These are phyloP conservation scores for Penicillium desertorum DNA, from an alignment of 495 filamentous ascomycete genomes.

Conservation along the genomic window DNA sequence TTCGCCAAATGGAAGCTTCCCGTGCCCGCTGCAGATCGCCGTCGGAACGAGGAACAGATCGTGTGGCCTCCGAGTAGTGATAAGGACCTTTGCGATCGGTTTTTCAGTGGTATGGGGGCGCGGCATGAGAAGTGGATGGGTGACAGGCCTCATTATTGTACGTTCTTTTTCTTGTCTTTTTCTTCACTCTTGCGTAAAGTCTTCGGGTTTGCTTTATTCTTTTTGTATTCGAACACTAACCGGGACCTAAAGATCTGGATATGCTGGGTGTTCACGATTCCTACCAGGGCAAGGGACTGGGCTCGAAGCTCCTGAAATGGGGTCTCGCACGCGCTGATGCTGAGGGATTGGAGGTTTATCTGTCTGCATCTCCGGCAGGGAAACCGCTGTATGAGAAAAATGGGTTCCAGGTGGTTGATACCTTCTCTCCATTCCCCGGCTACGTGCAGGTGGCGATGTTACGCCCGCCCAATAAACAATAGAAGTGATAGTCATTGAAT, in stretches of 20 bases:
- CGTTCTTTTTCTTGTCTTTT: conserved; percentile 11
- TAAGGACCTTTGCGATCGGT: conserved; percentile 22
- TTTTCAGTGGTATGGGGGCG: conserved; percentile 26
- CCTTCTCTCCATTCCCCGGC: conserved; percentile 20
- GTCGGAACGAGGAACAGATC: conserved; percentile 13
- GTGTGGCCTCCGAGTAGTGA: conserved; percentile 23
- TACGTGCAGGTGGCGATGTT: conserved; percentile 27
- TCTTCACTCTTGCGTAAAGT: background rate
- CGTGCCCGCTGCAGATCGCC: conserved; percentile 8
- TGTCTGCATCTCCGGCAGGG: conserved; percentile 35
- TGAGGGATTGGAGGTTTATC: conserved; percentile 37
- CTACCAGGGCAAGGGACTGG: conserved; percentile 44
- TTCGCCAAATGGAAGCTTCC: conserved; percentile 31
- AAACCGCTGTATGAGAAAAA: conserved; percentile 34
- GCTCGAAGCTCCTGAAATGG: conserved; percentile 40
- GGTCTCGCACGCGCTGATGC: conserved; percentile 42
- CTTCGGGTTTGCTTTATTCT: background rate
- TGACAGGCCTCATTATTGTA: conserved; percentile 31
- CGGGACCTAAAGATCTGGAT: conserved; percentile 29
- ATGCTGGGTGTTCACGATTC: conserved; percentile 37
- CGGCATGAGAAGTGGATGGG: conserved; percentile 26
- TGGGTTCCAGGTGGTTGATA: conserved; percentile 29
- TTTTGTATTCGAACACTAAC: background rate
- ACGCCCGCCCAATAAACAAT: conserved; percentile 8
- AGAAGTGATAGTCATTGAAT: background rate